Evolutionary conservation across 768 basidiomycete genomes (phyloP).

Genomic region (Lactifluus volemus): DNA sequence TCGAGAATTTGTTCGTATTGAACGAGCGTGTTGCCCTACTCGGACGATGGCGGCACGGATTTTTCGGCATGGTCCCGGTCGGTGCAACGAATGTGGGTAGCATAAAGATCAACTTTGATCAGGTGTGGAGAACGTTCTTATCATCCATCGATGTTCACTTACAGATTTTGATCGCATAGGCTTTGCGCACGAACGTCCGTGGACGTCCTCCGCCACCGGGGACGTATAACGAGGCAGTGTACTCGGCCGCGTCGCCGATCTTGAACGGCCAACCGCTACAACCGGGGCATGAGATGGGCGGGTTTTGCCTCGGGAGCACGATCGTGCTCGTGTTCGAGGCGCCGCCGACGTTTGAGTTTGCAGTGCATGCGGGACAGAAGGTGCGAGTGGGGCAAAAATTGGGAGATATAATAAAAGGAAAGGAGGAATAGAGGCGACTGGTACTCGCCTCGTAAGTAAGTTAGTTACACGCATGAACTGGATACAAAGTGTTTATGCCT

Average conservation of each 20-base stretch:
- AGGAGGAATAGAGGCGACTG: constrained; percentile 19
- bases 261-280: constrained; percentile 82
- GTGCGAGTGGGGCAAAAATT: constrained; percentile 80
- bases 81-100: constrained; percentile 98
- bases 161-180: constrained; percentile 32
- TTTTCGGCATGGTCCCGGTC: constrained; percentile 96
- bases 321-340: constrained; percentile 97
- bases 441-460: background rate
- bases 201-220: constrained; percentile 66
- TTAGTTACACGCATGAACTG: background rate
- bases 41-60: constrained; percentile 91
- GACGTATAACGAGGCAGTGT: constrained; percentile 88
- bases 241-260: constrained; percentile 73
- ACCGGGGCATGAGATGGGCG: constrained; percentile 94
- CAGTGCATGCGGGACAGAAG: constrained; percentile 68
- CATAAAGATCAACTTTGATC: constrained; percentile 93
- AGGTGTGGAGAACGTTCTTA: constrained; percentile 33
- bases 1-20: constrained; percentile 92
- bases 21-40: constrained; percentile 96
- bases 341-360: constrained; percentile 72
- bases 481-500: background rate
- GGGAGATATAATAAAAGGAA: constrained; percentile 42
- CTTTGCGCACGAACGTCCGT: constrained; percentile 83
- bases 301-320: constrained; percentile 91
- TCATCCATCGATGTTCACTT: background rate